Conservation (phyloP, 345 rosid genomes). For the Eutrema heterophyllum region DNA sequence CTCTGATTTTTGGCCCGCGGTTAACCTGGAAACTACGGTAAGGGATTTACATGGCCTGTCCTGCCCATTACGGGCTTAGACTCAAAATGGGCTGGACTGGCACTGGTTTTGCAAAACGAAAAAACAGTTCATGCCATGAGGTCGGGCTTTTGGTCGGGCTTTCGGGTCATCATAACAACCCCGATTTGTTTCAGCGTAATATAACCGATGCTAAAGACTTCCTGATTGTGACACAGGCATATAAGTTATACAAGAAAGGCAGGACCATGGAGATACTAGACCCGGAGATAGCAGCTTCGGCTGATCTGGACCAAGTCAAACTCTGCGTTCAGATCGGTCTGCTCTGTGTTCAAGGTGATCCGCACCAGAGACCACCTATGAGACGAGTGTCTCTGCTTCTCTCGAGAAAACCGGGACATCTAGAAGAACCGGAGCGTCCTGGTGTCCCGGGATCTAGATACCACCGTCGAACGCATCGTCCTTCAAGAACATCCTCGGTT, state of each 20-base stretch:
- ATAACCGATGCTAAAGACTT: background rate
- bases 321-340: slow-evolving; percentile 75
- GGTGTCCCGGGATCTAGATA: slow-evolving; percentile 64
- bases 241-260: slow-evolving; percentile 63
- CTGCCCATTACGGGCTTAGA: too few relatives aligned
- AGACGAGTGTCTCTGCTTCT: slow-evolving; percentile 58
- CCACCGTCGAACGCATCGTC: slow-evolving; percentile 49
- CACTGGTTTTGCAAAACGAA: too few relatives aligned
- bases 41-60: too few relatives aligned
- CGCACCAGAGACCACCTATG: slow-evolving; percentile 62
- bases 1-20: too few relatives aligned
- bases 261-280: slow-evolving; percentile 69
- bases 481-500: slow-evolving; percentile 39
- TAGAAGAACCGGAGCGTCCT: slow-evolving; percentile 67
- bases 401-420: slow-evolving; percentile 52
- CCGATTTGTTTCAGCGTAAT: background rate
- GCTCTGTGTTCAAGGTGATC: slow-evolving; percentile 84
- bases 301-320: slow-evolving; percentile 46
- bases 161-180: background rate
- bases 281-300: slow-evolving; percentile 47
- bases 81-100: too few relatives aligned
- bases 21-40: too few relatives aligned
- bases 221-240: slow-evolving; percentile 45
- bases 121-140: too few relatives aligned
- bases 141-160: background rate